phyloP scores from a whole-genome alignment of 1,284 basidiomycete genomes.

The Xanthoconium separans region DNA sequence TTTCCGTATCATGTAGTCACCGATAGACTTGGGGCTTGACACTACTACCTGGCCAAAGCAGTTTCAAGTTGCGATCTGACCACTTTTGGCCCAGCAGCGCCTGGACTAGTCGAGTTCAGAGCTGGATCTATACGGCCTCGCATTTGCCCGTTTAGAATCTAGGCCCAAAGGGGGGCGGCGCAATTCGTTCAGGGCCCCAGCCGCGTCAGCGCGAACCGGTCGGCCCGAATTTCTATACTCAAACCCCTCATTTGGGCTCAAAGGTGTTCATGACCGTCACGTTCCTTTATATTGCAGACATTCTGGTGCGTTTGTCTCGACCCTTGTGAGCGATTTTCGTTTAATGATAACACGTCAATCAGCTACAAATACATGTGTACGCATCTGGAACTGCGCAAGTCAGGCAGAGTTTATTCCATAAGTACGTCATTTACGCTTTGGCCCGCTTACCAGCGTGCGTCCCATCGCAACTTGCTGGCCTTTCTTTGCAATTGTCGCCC shows the following conservation, averaged over 20 bases:
- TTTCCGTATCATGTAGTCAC: no score
- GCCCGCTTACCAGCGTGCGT: background rate
- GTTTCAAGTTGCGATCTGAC: no score
- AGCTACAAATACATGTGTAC: slow-evolving; percentile 70
- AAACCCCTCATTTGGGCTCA: slow-evolving; percentile 18
- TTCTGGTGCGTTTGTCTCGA: slow-evolving; percentile 45
- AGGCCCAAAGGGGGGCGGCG: no score
- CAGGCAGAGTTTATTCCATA: slow-evolving; percentile 67
- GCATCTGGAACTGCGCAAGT: slow-evolving; percentile 78
- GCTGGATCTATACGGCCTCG: no score
- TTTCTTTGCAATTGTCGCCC: slow-evolving; percentile 61
- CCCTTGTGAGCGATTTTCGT: background rate
- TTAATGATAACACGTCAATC: background rate
- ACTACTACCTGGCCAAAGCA: no score
- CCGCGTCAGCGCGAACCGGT: no score
- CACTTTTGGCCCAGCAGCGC: no score
- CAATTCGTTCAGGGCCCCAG: no score
- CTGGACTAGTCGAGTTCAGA: no score
- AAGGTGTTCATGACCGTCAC: slow-evolving; percentile 59
- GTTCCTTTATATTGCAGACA: slow-evolving; percentile 73
- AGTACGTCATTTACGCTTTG: slow-evolving; percentile 37
- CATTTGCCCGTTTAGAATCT: no score
- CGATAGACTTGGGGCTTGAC: no score
- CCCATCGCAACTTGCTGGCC: slow-evolving; percentile 47
- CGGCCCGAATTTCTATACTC: background rate